Evolutionary conservation across 352 stramenopile species (phyloP).

Genomic region (Phytophthora sojae): DNA sequence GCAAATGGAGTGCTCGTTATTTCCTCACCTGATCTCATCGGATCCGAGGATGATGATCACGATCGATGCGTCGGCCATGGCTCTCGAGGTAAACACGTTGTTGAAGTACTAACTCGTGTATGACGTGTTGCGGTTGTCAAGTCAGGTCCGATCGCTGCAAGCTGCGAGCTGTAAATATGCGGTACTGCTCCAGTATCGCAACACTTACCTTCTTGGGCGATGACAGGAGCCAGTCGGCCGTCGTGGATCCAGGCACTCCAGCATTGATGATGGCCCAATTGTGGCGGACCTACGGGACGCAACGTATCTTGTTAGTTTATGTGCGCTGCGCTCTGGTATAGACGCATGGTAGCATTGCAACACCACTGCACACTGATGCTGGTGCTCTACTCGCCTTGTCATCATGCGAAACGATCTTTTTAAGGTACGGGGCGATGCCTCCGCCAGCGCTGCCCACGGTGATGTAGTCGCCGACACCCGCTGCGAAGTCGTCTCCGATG

Average conservation of each 20-base stretch:
- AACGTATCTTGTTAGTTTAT: conserved; percentile 24
- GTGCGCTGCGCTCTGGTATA: background rate
- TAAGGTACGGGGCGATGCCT: conserved; percentile 68
- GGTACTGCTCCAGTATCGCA: no score
- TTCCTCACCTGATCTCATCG: conserved; percentile 59
- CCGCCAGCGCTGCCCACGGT: conserved; percentile 52
- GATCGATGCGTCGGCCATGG: conserved; percentile 74
- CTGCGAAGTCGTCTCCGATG: conserved; percentile 87
- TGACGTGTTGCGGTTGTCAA: conserved; percentile 11
- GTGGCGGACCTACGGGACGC: conserved; percentile 67
- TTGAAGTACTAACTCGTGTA: conserved; percentile 65
- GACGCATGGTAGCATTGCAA: background rate
- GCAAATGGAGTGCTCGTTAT: background rate
- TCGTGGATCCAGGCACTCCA: conserved; percentile 67
- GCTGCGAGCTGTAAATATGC: no score
- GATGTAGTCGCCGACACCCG: conserved; percentile 81
- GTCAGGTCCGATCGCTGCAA: background rate
- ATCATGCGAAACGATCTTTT: conserved; percentile 46
- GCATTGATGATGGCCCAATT: conserved; percentile 85
- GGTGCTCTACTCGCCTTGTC: conserved; percentile 61
- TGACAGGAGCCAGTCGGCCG: conserved; percentile 71
- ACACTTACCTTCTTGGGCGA: conserved; percentile 60
- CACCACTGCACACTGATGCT: background rate
- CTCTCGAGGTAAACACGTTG: conserved; percentile 64
- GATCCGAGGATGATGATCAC: conserved; percentile 84